Percentiles rank a stretch among this genome's conserved stretches.
phyloP scores from a whole-genome alignment of 75 land plant genomes.

The Sequoiadendron giganteum region DNA sequence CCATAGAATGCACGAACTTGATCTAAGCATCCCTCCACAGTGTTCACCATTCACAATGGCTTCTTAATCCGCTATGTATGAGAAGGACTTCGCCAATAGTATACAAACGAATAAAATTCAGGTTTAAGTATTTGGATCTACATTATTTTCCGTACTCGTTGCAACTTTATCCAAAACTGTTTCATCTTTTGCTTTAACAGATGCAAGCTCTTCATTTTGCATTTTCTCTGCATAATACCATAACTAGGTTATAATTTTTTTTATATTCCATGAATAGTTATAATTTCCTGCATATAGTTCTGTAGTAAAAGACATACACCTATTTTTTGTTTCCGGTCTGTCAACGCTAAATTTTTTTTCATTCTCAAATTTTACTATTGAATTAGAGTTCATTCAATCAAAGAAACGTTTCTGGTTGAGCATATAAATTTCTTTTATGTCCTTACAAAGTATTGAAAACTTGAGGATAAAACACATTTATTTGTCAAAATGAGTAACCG shows the following conservation, averaged over 20 bases:
- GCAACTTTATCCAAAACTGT: neutral
- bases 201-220: neutral
- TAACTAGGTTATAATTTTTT: neutral
- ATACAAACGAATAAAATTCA: neutral
- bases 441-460: neutral
- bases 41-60: neutral
- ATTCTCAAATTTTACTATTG: neutral
- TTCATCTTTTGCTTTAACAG: neutral
- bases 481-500: too few relatives aligned
- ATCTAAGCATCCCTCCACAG: neutral
- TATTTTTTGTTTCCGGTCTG: neutral
- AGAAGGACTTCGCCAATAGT: neutral
- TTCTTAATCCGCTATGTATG: neutral
- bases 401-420: neutral
- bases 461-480: too few relatives aligned
- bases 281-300: neutral
- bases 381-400: neutral
- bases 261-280: neutral
- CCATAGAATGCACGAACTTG: neutral
- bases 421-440: neutral
- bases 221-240: constrained; percentile 7
- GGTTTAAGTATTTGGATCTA: neutral
- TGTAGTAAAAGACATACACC: neutral
- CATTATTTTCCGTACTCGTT: neutral
- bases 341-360: neutral